Base-by-base conservation (phyloP, 139 green algal genomes). In the Ettlia oleoabundans region DNA sequence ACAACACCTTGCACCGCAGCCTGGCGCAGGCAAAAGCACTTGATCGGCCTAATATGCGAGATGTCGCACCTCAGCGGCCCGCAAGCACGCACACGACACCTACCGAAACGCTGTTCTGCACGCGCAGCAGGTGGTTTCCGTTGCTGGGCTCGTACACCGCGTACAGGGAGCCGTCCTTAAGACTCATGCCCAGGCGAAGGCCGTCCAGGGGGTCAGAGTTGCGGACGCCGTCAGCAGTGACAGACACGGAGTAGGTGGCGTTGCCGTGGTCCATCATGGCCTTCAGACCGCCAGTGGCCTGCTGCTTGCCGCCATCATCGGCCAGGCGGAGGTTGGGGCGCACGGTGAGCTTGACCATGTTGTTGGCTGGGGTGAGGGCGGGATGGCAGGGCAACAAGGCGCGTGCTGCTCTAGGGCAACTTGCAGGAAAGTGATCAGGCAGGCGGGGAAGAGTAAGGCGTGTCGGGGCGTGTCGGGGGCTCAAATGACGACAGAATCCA, bases 281-380 rank as follows among this genome's bases (percentile, higher is more conserved):
- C 38, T 40, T 61, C 26, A 71, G 18, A 28, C 58, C 28, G 9
- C 75, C 75, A n/a, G 58, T 33, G 9, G n/a, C 58, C 15, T 81
- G 30, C 75, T 81, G 75, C 58, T 72, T 62, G 58, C n/a, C n/a
- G n/a, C n/a, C n/a, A n/a, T n/a, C n/a, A n/a, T 70, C 58, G 41
- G 55, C 58, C 33, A 72, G 13, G 75, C 37, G 38, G 18, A 81
- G 38, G 38, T 41, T n/a, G 52, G 72, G 72, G 4, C 38, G 8
- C 5, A 47, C 43, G 8, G 21, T n/a, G 33, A 79, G 13, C 51
- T 67, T 66, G 0, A 53, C 53, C 51, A 67, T 79, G 9, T 9
- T 67, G 38, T 28, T 5, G 28, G 24, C 30, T 21, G 32, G 64
- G 32, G 64, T 28, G 5, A 18, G 32, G 64, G 64, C 2, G 19